Percentiles rank a stretch among this genome's conserved stretches.
Conservation (phyloP, 1,284 basidiomycete genomes). For the Ustilago bromivora region DNA sequence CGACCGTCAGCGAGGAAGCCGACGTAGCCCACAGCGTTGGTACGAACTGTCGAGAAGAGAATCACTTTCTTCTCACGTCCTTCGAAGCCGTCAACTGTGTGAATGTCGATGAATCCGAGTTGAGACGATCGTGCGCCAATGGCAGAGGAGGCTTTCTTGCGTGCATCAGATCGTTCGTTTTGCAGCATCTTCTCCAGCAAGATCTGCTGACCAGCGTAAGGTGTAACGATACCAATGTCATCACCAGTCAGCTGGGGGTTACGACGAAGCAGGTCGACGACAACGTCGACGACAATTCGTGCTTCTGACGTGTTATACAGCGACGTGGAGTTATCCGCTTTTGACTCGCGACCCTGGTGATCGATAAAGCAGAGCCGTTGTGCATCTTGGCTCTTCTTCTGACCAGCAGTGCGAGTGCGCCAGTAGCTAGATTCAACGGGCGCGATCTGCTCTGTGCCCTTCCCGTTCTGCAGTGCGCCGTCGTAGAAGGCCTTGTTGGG, state of each 20-base stretch:
- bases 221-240: slow-evolving; percentile 66
- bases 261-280: slow-evolving; percentile 54
- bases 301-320: slow-evolving; percentile 61
- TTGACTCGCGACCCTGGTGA: slow-evolving; percentile 51
- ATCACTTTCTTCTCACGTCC: slow-evolving; percentile 96
- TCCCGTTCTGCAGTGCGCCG: slow-evolving; percentile 78
- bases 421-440: slow-evolving; percentile 53
- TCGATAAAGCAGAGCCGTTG: slow-evolving; percentile 53
- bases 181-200: slow-evolving; percentile 58
- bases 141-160: slow-evolving; percentile 19
- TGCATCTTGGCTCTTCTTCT: neutral
- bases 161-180: slow-evolving; percentile 35
- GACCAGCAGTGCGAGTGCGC: slow-evolving; percentile 3
- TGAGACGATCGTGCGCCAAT: slow-evolving; percentile 34
- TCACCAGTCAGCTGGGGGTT: slow-evolving; percentile 55
- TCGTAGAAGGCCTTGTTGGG: slow-evolving; percentile 87
- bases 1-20: slow-evolving; percentile 95
- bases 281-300: slow-evolving; percentile 65
- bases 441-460: slow-evolving; percentile 43
- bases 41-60: slow-evolving; percentile 90
- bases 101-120: slow-evolving; percentile 78
- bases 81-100: slow-evolving; percentile 95
- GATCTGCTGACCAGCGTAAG: slow-evolving; percentile 64
- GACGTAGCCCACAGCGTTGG: slow-evolving; percentile 77
- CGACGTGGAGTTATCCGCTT: slow-evolving; percentile 53